Percentiles rank a stretch among this genome's conserved stretches.
phyloP scores from a whole-genome alignment of 1,284 basidiomycete genomes.

The Cryptococcus sp. region DNA sequence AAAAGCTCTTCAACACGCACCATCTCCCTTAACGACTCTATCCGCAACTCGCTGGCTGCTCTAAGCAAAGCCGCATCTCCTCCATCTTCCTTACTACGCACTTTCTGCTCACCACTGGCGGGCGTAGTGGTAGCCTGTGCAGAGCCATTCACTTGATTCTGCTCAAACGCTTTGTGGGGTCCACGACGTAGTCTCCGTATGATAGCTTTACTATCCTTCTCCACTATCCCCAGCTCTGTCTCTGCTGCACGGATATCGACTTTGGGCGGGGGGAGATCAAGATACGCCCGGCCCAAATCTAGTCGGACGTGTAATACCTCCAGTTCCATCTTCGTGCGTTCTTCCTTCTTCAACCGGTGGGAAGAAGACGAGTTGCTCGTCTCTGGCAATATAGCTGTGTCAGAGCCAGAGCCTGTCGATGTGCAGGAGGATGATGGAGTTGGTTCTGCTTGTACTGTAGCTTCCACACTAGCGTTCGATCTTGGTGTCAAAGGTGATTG shows the following conservation, averaged over 20 bases:
- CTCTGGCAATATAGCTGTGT: no score
- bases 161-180: no score
- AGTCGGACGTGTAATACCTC: constrained; percentile 23
- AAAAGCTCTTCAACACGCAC: constrained; percentile 32
- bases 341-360: background rate
- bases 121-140: background rate
- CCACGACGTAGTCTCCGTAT: constrained; percentile 12
- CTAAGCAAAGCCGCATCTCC: constrained; percentile 3
- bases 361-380: background rate
- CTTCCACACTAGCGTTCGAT: background rate
- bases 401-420: no score
- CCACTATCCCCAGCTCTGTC: constrained; percentile 26
- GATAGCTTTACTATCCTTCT: constrained; percentile 22
- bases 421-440: no score
- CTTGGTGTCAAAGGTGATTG: background rate
- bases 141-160: background rate
- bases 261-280: constrained; percentile 8
- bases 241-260: constrained; percentile 24
- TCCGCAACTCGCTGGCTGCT: constrained; percentile 15
- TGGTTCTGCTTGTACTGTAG: no score
- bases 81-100: background rate
- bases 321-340: constrained; percentile 7
- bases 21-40: constrained; percentile 21
- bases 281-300: constrained; percentile 28
- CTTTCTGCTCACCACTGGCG: background rate